phyloP scores from a whole-genome alignment of 2,329 filamentous ascomycete genomes.

The Ophiostoma himal-ulmi region DNA sequence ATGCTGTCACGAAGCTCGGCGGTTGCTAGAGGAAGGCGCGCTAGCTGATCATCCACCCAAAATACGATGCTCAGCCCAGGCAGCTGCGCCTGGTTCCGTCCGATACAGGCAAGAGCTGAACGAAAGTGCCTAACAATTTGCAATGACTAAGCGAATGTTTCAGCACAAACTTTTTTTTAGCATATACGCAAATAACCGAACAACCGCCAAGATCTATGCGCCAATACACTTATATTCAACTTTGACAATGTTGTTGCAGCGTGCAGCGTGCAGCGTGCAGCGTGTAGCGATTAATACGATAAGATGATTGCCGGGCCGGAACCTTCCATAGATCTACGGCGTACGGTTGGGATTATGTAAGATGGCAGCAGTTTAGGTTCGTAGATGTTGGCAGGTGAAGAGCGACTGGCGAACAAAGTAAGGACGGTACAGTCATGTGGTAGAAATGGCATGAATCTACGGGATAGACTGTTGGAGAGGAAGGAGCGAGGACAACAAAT shows the following conservation, averaged over 20 bases:
- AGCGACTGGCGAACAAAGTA: neutral
- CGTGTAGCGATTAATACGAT: neutral
- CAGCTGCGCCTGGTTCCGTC: constrained; percentile 1
- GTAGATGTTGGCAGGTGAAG: neutral
- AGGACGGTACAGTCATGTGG: neutral
- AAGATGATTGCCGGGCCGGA: neutral
- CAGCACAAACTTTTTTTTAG: neutral
- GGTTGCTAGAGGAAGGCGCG: constrained; percentile 7
- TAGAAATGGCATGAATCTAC: neutral
- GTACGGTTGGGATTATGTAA: neutral
- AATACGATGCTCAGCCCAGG: constrained; percentile 3
- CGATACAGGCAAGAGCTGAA: constrained; percentile 10
- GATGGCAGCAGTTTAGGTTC: neutral
- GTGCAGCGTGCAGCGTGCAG: too few species aligned
- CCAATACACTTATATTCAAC: neutral
- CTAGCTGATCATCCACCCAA: constrained; percentile 2
- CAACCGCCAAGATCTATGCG: neutral
- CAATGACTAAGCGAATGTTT: neutral
- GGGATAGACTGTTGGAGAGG: neutral
- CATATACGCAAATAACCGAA: neutral
- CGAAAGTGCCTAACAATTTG: neutral
- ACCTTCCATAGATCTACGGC: neutral
- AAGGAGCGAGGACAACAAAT: neutral
- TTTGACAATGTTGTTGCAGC: neutral
- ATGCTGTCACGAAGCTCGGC: constrained; percentile 3